A percentile compares a stretch with the other conserved stretches of the same genome.
phyloP scores from a whole-genome alignment of 495 filamentous ascomycete species.

The Lophiostoma macrostomum region DNA sequence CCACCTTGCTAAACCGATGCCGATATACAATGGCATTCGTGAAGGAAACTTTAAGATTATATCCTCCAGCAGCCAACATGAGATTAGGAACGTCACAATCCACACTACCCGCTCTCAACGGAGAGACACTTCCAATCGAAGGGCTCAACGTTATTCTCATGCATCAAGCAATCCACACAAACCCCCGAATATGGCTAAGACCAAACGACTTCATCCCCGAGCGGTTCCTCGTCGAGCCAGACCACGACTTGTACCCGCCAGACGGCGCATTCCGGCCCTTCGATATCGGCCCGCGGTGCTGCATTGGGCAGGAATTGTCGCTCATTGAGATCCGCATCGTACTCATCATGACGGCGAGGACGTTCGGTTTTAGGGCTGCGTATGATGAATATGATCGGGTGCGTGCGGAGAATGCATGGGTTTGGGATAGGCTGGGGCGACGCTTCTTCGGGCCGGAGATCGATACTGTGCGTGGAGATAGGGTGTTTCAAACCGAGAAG shows the following conservation, averaged over 20 bases:
- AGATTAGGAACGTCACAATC: neutral
- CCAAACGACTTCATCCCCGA: constrained; percentile 17
- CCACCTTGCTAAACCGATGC: neutral
- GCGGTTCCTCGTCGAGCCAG: constrained; percentile 3
- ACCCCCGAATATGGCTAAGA: neutral
- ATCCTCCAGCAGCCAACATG: neutral
- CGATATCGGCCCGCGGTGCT: constrained; percentile 47
- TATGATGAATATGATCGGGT: constrained; percentile 1
- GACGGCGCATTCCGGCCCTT: constrained; percentile 14
- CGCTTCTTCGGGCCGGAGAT: no score
- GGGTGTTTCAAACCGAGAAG: no score
- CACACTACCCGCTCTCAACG: constrained; percentile 22
- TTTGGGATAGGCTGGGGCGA: no score
- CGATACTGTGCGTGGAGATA: no score
- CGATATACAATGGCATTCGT: neutral
- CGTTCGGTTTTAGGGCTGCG: constrained; percentile 44
- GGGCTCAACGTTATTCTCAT: constrained; percentile 29
- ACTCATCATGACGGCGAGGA: constrained; percentile 47
- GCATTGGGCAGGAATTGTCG: constrained; percentile 51
- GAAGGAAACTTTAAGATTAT: constrained; percentile 5
- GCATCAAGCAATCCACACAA: constrained; percentile 20
- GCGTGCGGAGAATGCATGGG: neutral
- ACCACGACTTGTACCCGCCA: constrained; percentile 1
- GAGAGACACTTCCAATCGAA: constrained; percentile 37
- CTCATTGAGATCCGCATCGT: constrained; percentile 36